Percentiles rank a stretch among this genome's conserved stretches.
Conservation (phyloP, 2,329 filamentous ascomycete genomes). For the Diplodia corticola region DNA sequence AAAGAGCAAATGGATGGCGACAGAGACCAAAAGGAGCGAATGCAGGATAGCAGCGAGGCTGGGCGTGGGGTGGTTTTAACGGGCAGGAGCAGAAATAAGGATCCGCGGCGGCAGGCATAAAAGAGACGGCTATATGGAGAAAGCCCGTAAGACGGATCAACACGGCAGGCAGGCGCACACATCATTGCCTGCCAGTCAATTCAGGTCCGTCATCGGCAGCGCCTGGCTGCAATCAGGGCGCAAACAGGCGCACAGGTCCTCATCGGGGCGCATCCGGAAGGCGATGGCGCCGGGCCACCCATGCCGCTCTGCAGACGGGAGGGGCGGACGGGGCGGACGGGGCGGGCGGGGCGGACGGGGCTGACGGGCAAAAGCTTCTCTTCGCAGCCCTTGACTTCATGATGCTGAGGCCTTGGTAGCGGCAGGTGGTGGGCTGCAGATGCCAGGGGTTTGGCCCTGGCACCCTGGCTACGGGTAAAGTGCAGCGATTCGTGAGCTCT, state of each 20-base stretch:
- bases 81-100: slow-evolving; percentile 15
- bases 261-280: background rate
- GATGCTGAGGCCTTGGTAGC: background rate
- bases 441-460: background rate
- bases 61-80: slow-evolving; percentile 4
- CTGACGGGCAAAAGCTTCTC: background rate
- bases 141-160: slow-evolving; percentile 1
- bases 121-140: background rate
- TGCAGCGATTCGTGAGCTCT: background rate
- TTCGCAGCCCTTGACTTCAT: slow-evolving; percentile 5
- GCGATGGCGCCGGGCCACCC: background rate
- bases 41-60: background rate
- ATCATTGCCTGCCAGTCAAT: background rate
- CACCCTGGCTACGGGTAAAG: background rate
- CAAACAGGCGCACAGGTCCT: background rate
- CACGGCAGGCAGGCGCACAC: background rate
- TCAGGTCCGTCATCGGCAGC: slow-evolving; percentile 1
- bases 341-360: background rate
- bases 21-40: slow-evolving; percentile 15
- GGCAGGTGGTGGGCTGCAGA: background rate
- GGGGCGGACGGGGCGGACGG: background rate
- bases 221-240: background rate
- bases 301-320: background rate
- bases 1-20: slow-evolving; percentile 8
- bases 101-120: slow-evolving; percentile 13